Base-by-base conservation (phyloP, 495 filamentous ascomycete species). In the Xylaria bambusicola region DNA sequence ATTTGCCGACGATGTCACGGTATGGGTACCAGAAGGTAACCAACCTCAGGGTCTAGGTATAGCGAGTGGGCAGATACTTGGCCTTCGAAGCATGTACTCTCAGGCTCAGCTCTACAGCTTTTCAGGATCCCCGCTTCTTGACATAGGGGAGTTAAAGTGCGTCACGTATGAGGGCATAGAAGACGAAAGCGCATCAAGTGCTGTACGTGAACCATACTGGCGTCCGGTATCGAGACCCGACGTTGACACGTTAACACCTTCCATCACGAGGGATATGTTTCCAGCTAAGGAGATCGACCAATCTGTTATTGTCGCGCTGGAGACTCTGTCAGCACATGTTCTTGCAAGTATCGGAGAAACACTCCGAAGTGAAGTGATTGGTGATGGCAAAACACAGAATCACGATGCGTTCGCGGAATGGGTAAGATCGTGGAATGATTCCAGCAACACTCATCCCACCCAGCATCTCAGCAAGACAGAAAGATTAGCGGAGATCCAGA, bases 121-220 rank as follows among this genome's bases (percentile, higher is more conserved):
- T 1, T 29, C 46, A 2, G 46, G 46, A 1, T 6, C 10, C 31
- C 46, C 24, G 5, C 26, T 49, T 5, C n/a, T 49, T 4, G 46
- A 49, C n/a, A 49, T 49, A 6, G 46, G 46, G 1, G 46, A 49
- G 46, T n/a, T 50, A 6, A 50, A 50, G 27, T 50, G 47, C 27
- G 29, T 35, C 29, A 5, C 18, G 21, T 50, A 33, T 27, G 47
- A 50, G 13, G 47, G 26, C 6, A 35, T 15, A 10, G n/a, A 9
- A 5, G 47, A 35, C 1, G n/a, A 6, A 1, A 24, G 15, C 4
- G 10, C 9, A 9, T 35, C 26, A 2, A 33, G 6, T 15, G 5
- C 15, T 17, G 10, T 20, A 27, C 27, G 27, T 9, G 26, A 50
- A n/a, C 47, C 27, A 6, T 50, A 18, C 18, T 50, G 47, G 27